These are phyloP conservation scores for Aplosporella prunicola DNA, from an alignment of 2,329 filamentous ascomycete genomes.

Conservation along the genomic window DNA sequence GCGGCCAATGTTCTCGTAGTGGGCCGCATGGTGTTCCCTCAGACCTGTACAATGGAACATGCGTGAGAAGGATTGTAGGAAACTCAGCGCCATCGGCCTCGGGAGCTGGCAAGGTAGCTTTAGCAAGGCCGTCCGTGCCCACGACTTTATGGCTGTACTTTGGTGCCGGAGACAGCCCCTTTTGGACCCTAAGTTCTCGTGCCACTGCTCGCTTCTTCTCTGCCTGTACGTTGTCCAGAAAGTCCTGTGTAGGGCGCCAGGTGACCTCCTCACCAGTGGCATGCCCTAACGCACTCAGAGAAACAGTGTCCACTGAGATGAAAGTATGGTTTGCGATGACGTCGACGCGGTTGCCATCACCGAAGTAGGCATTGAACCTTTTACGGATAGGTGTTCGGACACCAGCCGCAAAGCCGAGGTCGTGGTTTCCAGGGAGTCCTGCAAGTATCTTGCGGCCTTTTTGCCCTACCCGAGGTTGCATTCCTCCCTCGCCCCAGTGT, in stretches of 20 bases:
- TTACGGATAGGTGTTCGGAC: constrained; percentile 72
- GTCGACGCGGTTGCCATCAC: constrained; percentile 82
- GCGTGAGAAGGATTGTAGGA: constrained; percentile 80
- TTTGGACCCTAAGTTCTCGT: constrained; percentile 57
- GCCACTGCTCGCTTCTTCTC: constrained; percentile 59
- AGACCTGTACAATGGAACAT: constrained; percentile 79
- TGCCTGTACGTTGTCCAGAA: constrained; percentile 57
- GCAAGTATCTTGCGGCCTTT: constrained; percentile 69
- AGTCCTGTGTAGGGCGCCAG: constrained; percentile 67
- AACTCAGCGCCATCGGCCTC: constrained; percentile 50
- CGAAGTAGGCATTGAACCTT: constrained; percentile 81
- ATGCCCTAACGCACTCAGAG: constrained; percentile 65
- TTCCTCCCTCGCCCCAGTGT: constrained; percentile 52
- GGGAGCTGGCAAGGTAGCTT: constrained; percentile 22
- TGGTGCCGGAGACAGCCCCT: constrained; percentile 49
- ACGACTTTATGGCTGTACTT: constrained; percentile 52
- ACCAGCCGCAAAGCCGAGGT: constrained; percentile 80
- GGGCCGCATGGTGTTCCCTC: constrained; percentile 82
- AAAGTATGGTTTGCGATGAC: constrained; percentile 92
- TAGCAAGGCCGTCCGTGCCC: constrained; percentile 38
- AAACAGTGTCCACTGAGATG: constrained; percentile 82
- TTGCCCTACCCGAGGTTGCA: constrained; percentile 47
- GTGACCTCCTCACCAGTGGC: constrained; percentile 47
- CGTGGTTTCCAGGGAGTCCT: constrained; percentile 88
- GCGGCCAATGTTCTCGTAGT: constrained; percentile 73